Conservation (phyloP, 805 yeast species). For the Komagataella kurtzmanii region DNA sequence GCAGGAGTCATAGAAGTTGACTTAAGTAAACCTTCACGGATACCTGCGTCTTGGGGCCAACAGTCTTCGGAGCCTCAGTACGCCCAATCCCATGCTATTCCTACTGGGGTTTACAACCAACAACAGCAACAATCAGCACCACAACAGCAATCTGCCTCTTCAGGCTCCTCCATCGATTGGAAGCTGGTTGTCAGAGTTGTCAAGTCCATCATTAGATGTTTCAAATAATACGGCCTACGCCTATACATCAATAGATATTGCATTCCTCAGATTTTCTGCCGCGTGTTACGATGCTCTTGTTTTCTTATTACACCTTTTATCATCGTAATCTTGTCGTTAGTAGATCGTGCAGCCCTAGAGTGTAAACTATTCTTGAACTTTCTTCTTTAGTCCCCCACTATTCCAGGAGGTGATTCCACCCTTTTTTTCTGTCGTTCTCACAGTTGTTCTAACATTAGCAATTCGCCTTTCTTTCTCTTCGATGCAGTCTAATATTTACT, state of each 20-base stretch:
- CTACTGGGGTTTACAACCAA: neutral
- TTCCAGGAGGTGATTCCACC: too few species aligned
- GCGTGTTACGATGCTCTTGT: neutral
- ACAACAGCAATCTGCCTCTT: neutral
- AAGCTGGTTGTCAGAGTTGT: neutral
- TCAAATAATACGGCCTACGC: neutral
- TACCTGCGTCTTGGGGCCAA: constrained; percentile 23
- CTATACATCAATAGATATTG: too few species aligned
- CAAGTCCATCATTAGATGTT: neutral
- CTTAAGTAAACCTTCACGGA: constrained; percentile 27
- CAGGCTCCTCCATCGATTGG: neutral
- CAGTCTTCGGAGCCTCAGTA: neutral
- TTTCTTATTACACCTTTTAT: neutral
- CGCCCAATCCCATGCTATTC: neutral
- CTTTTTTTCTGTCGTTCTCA: too few species aligned
- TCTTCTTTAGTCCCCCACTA: too few species aligned
- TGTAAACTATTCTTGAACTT: too few species aligned
- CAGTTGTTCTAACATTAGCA: too few species aligned
- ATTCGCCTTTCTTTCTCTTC: too few species aligned
- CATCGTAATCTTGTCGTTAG: too few species aligned
- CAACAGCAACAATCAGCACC: neutral
- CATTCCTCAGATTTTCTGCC: too few species aligned
- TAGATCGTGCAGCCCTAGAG: too few species aligned
- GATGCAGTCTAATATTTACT: too few species aligned
- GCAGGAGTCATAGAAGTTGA: constrained; percentile 72